phyloP scores from a whole-genome alignment of 805 yeast species.

The Zygosaccharomyces rouxii region DNA sequence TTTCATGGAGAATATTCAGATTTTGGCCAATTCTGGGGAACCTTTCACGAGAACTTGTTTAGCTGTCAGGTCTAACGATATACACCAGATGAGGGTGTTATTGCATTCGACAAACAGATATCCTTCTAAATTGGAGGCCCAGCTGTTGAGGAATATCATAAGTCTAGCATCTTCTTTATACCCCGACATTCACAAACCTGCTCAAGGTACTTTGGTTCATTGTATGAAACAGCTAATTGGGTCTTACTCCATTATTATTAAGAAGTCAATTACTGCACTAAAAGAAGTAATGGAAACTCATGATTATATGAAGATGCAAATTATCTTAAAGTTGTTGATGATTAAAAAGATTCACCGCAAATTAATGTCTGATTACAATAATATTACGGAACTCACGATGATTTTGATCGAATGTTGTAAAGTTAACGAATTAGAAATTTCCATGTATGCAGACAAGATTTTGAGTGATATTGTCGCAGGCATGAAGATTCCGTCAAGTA shows the following conservation, averaged over 20 bases:
- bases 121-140: slow-evolving; percentile 60
- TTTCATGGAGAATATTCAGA: slow-evolving; percentile 55
- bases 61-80: slow-evolving; percentile 68
- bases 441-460: slow-evolving; percentile 49
- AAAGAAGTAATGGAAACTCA: slow-evolving; percentile 44
- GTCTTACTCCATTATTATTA: slow-evolving; percentile 53
- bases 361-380: slow-evolving; percentile 52
- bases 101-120: slow-evolving; percentile 69
- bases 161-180: slow-evolving; percentile 64
- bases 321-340: slow-evolving; percentile 56
- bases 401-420: slow-evolving; percentile 51
- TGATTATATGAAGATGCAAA: slow-evolving; percentile 55
- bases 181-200: slow-evolving; percentile 61
- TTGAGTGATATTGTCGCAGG: slow-evolving; percentile 40
- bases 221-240: slow-evolving; percentile 68
- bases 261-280: slow-evolving; percentile 40
- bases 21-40: slow-evolving; percentile 57
- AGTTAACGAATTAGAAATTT: slow-evolving; percentile 53
- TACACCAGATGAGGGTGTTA: slow-evolving; percentile 69
- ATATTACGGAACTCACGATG: slow-evolving; percentile 45
- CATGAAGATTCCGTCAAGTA: slow-evolving; percentile 47
- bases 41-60: slow-evolving; percentile 74
- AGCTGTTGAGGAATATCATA: slow-evolving; percentile 62
- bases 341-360: slow-evolving; percentile 55
- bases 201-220: slow-evolving; percentile 62